A percentile compares a stretch with the other conserved stretches of the same genome.
These are phyloP conservation scores for Coemansia asiatica DNA, from an alignment of 192 early-diverging fungal genomes.

Conservation along the genomic window DNA sequence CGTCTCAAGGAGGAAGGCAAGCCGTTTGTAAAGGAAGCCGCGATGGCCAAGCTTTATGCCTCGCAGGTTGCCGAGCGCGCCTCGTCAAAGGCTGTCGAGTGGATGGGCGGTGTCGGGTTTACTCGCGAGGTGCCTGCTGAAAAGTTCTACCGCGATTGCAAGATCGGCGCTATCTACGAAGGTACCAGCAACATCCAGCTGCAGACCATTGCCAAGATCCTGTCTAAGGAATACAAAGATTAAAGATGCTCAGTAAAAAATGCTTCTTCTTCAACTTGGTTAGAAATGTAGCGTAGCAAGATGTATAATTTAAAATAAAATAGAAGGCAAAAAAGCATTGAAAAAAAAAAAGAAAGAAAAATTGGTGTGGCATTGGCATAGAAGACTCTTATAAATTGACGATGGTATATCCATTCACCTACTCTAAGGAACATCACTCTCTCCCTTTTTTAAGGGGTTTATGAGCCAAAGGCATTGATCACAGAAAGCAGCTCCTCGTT, in stretches of 20 bases:
- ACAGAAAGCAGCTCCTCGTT: too few relatives aligned
- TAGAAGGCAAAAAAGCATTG: too few relatives aligned
- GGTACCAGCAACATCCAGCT: constrained; percentile 96
- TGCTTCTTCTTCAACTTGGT: too few relatives aligned
- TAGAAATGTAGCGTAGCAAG: constrained; percentile 64
- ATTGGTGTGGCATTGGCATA: neutral
- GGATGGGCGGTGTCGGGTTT: constrained; percentile 98
- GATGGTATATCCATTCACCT: too few relatives aligned
- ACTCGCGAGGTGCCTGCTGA: constrained; percentile 87
- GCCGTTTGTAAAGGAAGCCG: constrained; percentile 92
- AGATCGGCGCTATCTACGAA: constrained; percentile 97
- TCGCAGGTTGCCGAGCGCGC: constrained; percentile 92
- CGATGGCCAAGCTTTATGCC: constrained; percentile 97
- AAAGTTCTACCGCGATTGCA: constrained; percentile 95
- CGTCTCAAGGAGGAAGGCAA: constrained; percentile 90
- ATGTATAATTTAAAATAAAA: constrained; percentile 59
- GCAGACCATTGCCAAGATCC: constrained; percentile 82
- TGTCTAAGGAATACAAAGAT: constrained; percentile 38
- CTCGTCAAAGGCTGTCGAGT: constrained; percentile 89
- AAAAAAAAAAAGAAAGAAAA: neutral
- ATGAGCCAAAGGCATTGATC: too few relatives aligned
- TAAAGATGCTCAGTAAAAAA: too few relatives aligned
- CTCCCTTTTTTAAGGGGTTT: too few relatives aligned
- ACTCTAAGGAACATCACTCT: too few relatives aligned
- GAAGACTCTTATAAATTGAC: too few relatives aligned